These are phyloP conservation scores for Irineochytrium annulatum DNA, from an alignment of 192 early-diverging fungal species.

Conservation along the genomic window DNA sequence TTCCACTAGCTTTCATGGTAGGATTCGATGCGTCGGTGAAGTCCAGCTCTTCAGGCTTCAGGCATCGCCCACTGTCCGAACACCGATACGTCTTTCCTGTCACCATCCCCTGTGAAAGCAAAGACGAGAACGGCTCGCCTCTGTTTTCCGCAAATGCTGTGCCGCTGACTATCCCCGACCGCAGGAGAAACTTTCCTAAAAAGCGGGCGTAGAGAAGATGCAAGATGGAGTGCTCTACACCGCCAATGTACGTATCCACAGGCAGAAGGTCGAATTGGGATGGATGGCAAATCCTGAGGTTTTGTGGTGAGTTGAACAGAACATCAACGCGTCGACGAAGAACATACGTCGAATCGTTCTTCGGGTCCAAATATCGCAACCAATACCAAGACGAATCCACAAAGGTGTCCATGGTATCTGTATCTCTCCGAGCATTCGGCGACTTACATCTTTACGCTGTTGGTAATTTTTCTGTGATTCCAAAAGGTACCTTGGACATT, in stretches of 20 bases:
- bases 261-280: conserved; percentile 58
- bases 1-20: conserved; percentile 43
- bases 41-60: conserved; percentile 72
- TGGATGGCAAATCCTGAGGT: conserved; percentile 23
- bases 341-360: conserved; percentile 46
- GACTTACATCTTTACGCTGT: conserved; percentile 53
- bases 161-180: conserved; percentile 21
- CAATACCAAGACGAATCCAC: conserved; percentile 98
- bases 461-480: conserved; percentile 3
- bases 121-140: conserved; percentile 82
- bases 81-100: conserved; percentile 81
- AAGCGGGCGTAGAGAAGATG: conserved; percentile 93
- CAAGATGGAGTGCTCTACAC: conserved; percentile 90
- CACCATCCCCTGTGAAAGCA: conserved; percentile 96
- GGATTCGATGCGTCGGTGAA: neutral
- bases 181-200: conserved; percentile 77
- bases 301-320: conserved; percentile 7
- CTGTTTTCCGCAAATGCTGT: conserved; percentile 44
- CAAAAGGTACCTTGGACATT: conserved; percentile 67
- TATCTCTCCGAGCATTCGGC: conserved; percentile 67
- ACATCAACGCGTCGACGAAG: conserved; percentile 1
- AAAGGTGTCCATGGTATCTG: conserved; percentile 98
- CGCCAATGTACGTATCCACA: conserved; percentile 92
- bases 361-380: conserved; percentile 76
- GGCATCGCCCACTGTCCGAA: conserved; percentile 65